Percentiles rank a stretch among this genome's conserved stretches.
Conservation (phyloP, 164 flowering plant species). For the Berberis thunbergii region DNA sequence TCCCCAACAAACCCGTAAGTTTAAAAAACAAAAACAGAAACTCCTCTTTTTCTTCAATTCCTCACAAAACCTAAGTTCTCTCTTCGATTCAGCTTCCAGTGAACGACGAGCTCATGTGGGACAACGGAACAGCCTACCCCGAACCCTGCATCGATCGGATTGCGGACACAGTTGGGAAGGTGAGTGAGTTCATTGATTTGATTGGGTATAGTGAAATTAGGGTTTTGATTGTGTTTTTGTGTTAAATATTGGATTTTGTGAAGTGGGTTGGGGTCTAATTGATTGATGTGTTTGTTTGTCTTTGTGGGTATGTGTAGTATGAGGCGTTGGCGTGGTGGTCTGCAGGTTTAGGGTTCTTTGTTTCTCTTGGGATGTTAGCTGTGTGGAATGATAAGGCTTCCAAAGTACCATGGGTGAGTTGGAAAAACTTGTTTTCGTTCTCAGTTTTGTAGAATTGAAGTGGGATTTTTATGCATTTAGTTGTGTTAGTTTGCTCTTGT, state of each 20-base stretch:
- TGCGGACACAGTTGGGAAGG: constrained; percentile 91
- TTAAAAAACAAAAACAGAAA: too few relatives aligned
- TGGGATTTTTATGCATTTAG: too few relatives aligned
- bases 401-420: constrained; percentile 75
- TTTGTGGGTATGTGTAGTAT: constrained; percentile 33
- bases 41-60: neutral
- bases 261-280: neutral
- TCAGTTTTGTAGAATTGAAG: too few relatives aligned
- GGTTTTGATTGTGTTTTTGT: neutral
- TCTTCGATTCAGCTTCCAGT: constrained; percentile 44
- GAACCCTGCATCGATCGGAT: constrained; percentile 95
- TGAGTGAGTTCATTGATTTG: constrained; percentile 6
- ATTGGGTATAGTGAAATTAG: neutral
- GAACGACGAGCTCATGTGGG: constrained; percentile 94
- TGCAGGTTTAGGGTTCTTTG: constrained; percentile 90
- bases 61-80: neutral
- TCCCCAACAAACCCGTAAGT: constrained; percentile 83
- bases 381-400: constrained; percentile 95
- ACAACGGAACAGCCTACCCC: constrained; percentile 80
- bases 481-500: too few relatives aligned
- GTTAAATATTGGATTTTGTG: neutral
- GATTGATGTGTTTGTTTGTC: neutral
- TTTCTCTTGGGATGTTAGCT: constrained; percentile 58
- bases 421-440: neutral
- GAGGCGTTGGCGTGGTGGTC: constrained; percentile 97